These are phyloP conservation scores for Quercus aquifolioides DNA, from an alignment of 306 rosid genomes.

Conservation along the genomic window DNA sequence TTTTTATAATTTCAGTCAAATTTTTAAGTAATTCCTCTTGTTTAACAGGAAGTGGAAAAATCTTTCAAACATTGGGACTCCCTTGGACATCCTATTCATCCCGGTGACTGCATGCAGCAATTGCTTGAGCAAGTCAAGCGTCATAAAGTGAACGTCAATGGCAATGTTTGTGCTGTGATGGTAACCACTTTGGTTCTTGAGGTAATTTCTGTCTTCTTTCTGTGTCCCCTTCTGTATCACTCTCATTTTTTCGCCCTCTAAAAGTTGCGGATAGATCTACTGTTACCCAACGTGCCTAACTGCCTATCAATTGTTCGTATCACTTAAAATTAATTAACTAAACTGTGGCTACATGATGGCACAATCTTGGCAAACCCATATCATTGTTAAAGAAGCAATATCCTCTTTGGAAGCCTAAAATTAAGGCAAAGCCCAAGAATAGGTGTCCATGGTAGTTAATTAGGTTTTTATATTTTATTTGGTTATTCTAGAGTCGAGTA, in stretches of 20 bases:
- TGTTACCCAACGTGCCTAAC: background rate
- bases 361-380: no score
- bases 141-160: constrained; percentile 66
- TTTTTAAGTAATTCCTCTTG: background rate
- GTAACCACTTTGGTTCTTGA: constrained; percentile 85
- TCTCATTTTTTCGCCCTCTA: background rate
- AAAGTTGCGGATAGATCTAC: background rate
- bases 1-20: background rate
- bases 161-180: constrained; percentile 68
- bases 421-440: no score
- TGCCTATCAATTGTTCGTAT: background rate
- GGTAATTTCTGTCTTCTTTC: constrained; percentile 37
- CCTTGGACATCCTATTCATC: constrained; percentile 28
- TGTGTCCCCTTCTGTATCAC: background rate
- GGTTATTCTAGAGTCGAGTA: no score
- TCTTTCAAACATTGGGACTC: constrained; percentile 51
- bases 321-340: background rate
- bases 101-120: constrained; percentile 67
- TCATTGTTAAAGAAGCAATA: no score
- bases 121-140: constrained; percentile 76
- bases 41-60: constrained; percentile 65
- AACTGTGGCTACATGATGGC: background rate
- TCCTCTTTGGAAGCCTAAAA: no score
- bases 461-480: no score
- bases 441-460: no score